phyloP scores from a whole-genome alignment of 2,329 filamentous ascomycete genomes.

The Plectosphaerella plurivora region DNA sequence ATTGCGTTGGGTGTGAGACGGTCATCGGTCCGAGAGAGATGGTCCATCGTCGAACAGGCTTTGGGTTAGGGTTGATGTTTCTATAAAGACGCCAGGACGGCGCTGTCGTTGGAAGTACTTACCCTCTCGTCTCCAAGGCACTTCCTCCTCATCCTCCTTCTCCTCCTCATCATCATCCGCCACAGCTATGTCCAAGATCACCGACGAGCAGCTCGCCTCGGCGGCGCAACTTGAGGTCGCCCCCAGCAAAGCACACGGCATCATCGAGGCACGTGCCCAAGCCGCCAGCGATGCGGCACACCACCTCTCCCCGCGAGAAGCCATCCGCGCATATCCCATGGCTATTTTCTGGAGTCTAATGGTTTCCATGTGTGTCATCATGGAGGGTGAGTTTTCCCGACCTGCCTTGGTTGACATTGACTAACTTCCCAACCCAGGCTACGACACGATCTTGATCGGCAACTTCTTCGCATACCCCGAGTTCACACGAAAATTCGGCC shows the following conservation, averaged over 20 bases:
- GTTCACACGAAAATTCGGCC: conserved; percentile 21
- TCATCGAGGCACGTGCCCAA: background rate
- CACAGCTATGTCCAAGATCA: background rate
- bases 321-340: background rate
- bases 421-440: conserved; percentile 1
- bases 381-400: conserved; percentile 18
- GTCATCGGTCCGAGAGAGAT: no score
- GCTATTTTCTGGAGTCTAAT: conserved; percentile 15
- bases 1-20: no score
- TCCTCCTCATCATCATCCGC: background rate
- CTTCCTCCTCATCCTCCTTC: no score
- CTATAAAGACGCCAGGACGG: no score
- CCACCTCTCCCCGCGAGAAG: background rate
- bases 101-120: no score
- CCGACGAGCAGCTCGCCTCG: background rate
- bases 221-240: background rate
- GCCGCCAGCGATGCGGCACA: background rate
- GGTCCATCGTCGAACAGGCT: no score
- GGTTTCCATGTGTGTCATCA: conserved; percentile 22
- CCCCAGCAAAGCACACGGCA: background rate
- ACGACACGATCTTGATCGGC: conserved; percentile 14
- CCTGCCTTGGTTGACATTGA: background rate
- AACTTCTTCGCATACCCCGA: conserved; percentile 21
- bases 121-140: no score
- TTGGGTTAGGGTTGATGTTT: no score